phyloP scores from a whole-genome alignment of 2,329 filamentous ascomycete genomes.

The Talaromyces sp. region DNA sequence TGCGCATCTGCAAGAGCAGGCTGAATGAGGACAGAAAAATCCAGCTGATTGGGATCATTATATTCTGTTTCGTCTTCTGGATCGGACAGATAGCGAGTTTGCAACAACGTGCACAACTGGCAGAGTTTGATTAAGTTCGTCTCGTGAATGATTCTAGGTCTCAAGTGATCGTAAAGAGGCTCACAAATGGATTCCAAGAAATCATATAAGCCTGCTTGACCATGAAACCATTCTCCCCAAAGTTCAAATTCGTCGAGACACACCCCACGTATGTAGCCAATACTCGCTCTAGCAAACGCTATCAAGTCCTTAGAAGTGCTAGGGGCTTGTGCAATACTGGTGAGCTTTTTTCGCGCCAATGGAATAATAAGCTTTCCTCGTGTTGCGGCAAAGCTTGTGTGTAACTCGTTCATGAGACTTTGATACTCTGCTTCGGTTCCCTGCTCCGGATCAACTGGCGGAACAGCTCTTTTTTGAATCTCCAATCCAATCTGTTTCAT shows the following conservation, averaged over 20 bases:
- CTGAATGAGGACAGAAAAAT: slow-evolving; percentile 59
- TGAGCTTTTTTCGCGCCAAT: slow-evolving; percentile 56
- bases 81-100: slow-evolving; percentile 60
- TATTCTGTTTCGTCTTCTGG: slow-evolving; percentile 51
- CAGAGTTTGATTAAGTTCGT: slow-evolving; percentile 62
- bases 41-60: slow-evolving; percentile 50
- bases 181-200: slow-evolving; percentile 64
- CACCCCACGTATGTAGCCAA: slow-evolving; percentile 60
- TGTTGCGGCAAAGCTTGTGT: slow-evolving; percentile 58
- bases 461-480: slow-evolving; percentile 61
- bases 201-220: slow-evolving; percentile 58
- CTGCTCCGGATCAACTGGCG: slow-evolving; percentile 55
- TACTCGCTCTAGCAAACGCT: slow-evolving; percentile 58
- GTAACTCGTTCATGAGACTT: slow-evolving; percentile 60
- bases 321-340: slow-evolving; percentile 52
- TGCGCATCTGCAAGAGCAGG: slow-evolving; percentile 64
- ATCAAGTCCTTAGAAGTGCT: slow-evolving; percentile 60
- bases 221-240: slow-evolving; percentile 63
- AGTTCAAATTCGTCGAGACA: slow-evolving; percentile 64
- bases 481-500: slow-evolving; percentile 62
- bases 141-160: slow-evolving; percentile 62
- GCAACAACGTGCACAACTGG: slow-evolving; percentile 61
- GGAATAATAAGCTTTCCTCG: slow-evolving; percentile 56
- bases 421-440: slow-evolving; percentile 60
- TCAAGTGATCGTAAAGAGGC: slow-evolving; percentile 61